Evolutionary conservation across 2,329 filamentous ascomycete species (phyloP).

Genomic region (Macrophomina phaseolina): DNA sequence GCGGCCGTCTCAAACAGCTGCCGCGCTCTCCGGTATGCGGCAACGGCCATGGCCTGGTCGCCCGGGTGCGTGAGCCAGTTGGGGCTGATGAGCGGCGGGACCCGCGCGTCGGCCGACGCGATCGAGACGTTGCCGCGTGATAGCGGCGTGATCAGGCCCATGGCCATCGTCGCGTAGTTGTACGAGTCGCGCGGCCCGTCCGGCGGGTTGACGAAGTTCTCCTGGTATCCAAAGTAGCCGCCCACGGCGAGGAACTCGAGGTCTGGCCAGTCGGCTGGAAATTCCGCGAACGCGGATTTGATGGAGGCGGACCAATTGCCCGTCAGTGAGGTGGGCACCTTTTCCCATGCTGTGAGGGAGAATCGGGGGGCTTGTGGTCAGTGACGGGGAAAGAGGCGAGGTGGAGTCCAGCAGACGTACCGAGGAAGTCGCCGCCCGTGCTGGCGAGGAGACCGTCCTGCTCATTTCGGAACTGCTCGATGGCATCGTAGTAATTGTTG

Average conservation of each 20-base stretch:
- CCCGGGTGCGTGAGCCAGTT: slow-evolving; percentile 42
- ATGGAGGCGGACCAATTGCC: no score
- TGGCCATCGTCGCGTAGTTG: slow-evolving; percentile 41
- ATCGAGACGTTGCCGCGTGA: slow-evolving; percentile 45
- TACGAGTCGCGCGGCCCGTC: slow-evolving; percentile 36
- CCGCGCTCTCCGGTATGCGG: slow-evolving; percentile 39
- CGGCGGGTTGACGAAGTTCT: slow-evolving; percentile 27
- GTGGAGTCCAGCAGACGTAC: no score
- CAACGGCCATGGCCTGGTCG: slow-evolving; percentile 42
- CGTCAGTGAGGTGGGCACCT: no score
- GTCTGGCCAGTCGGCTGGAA: slow-evolving; percentile 32
- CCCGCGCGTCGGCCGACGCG: slow-evolving; percentile 32
- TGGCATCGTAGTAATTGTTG: not conserved
- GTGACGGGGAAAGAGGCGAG: no score
- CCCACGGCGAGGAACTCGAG: slow-evolving; percentile 35
- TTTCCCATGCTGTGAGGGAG: no score
- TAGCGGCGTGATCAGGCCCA: slow-evolving; percentile 39
- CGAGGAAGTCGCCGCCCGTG: not conserved
- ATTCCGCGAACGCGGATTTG: not conserved
- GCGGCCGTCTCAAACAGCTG: slow-evolving; percentile 27
- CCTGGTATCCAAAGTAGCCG: slow-evolving; percentile 32
- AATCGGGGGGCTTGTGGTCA: no score
- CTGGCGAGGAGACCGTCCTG: not conserved
- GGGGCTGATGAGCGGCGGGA: slow-evolving; percentile 41
- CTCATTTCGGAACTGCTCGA: not conserved